A percentile compares a stretch with the other conserved stretches of the same genome.
phyloP scores from a whole-genome alignment of 2,329 filamentous ascomycete genomes.

The Aspergillus fijiensis region DNA sequence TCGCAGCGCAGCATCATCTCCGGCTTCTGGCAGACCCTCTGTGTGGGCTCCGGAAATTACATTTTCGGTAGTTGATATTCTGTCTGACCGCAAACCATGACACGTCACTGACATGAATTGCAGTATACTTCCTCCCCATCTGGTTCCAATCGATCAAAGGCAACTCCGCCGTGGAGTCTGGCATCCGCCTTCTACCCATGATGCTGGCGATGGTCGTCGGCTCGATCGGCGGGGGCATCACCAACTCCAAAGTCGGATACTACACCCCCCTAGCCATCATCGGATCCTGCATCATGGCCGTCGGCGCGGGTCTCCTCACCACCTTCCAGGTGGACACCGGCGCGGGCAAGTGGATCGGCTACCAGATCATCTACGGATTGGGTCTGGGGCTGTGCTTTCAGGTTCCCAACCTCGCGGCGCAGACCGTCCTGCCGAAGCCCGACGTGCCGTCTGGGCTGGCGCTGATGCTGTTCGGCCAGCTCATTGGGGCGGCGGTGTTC shows the following conservation, averaged over 20 bases:
- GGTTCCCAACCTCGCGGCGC: conserved; percentile 34
- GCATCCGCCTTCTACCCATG: conserved; percentile 42
- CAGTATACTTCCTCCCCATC: conserved; percentile 40
- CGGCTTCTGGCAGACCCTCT: conserved; percentile 37
- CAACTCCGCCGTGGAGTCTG: conserved; percentile 43
- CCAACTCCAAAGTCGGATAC: conserved; percentile 34
- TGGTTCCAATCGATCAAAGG: conserved; percentile 52
- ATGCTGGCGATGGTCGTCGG: conserved; percentile 34
- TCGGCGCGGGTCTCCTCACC: conserved; percentile 45
- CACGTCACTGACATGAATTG: not conserved
- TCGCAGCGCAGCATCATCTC: conserved; percentile 44
- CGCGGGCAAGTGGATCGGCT: conserved; percentile 39
- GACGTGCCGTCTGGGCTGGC: conserved; percentile 37
- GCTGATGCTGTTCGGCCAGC: conserved; percentile 37
- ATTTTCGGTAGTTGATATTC: not conserved
- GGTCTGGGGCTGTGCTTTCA: conserved; percentile 39
- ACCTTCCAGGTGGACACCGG: conserved; percentile 37
- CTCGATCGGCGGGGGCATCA: conserved; percentile 31
- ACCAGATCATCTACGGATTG: conserved; percentile 35
- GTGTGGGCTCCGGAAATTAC: not conserved
- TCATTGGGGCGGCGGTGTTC: conserved; percentile 44
- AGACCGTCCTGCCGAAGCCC: conserved; percentile 31
- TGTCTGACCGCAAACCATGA: not conserved
- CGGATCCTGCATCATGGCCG: conserved; percentile 32
- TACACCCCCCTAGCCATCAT: conserved; percentile 40